Evolutionary conservation across 306 rosid genomes (phyloP).

Genomic region (Quercus gilva): DNA sequence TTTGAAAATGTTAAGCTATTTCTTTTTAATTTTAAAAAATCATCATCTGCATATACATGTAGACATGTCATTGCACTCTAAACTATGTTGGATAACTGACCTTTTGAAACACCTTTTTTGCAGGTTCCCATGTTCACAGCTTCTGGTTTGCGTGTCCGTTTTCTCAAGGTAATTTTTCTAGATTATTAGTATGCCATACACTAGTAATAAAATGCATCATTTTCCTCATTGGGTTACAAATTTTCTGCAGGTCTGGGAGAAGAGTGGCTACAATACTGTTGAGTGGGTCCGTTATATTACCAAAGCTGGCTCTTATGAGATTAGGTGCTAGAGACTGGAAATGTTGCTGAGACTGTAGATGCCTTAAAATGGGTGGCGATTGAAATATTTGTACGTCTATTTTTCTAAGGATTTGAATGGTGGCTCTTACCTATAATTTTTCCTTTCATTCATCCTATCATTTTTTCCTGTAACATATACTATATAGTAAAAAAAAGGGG

Average conservation of each 20-base stretch:
- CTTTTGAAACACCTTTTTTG: background rate
- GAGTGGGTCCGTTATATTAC: conserved; percentile 99
- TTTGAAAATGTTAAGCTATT: too few species aligned
- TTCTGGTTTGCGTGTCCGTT: conserved; percentile 94
- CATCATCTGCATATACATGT: background rate
- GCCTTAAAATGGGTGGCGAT: conserved; percentile 14
- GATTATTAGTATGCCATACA: background rate
- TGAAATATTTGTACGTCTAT: background rate
- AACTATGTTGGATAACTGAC: background rate
- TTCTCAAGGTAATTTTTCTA: conserved; percentile 65
- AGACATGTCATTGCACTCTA: background rate
- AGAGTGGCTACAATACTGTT: conserved; percentile 96
- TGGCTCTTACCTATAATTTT: background rate
- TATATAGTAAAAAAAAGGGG: background rate
- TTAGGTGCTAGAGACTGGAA: conserved; percentile 66
- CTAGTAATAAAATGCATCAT: background rate
- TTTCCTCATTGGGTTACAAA: background rate
- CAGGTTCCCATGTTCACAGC: conserved; percentile 98
- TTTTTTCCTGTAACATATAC: conserved; percentile 5
- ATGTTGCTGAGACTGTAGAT: conserved; percentile 12
- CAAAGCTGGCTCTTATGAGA: conserved; percentile 92
- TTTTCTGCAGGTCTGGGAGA: conserved; percentile 89
- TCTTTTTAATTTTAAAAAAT: too few species aligned
- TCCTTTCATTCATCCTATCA: background rate
- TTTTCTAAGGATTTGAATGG: background rate